These are phyloP conservation scores for Pseudonectria buxi DNA, from an alignment of 2,329 filamentous ascomycete species.

Conservation along the genomic window DNA sequence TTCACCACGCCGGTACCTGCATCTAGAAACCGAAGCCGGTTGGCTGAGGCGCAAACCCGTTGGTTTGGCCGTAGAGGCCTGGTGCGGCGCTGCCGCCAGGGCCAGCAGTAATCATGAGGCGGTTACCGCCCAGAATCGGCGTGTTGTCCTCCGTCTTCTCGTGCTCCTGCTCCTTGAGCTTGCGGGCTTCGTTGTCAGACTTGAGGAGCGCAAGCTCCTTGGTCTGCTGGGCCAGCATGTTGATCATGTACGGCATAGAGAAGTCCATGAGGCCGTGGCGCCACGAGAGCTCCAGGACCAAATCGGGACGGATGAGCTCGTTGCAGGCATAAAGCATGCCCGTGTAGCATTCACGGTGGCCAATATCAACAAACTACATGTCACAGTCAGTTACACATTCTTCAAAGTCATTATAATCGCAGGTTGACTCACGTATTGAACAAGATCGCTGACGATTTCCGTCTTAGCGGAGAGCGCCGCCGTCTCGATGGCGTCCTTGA, in stretches of 20 bases:
- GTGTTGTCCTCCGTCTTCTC: conserved; percentile 90
- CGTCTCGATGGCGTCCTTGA: conserved; percentile 99
- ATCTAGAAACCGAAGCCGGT: conserved; percentile 66
- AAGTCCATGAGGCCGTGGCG: conserved; percentile 91
- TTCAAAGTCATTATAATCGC: no score
- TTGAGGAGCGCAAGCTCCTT: conserved; percentile 77
- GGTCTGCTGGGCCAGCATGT: conserved; percentile 87
- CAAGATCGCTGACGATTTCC: conserved; percentile 89
- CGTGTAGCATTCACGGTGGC: conserved; percentile 98
- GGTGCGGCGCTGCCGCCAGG: conserved; percentile 57
- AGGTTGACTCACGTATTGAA: conserved; percentile 82
- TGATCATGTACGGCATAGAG: conserved; percentile 99
- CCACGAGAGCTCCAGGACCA: conserved; percentile 95
- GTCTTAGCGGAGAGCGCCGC: conserved; percentile 84
- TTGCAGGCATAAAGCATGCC: conserved; percentile 99
- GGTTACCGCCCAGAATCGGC: conserved; percentile 80
- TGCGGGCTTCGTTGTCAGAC: conserved; percentile 94
- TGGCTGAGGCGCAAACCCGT: conserved; percentile 82
- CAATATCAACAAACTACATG: conserved; percentile 90
- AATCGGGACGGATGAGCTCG: conserved; percentile 86
- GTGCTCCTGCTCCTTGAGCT: conserved; percentile 61
- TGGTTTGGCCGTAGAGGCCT: conserved; percentile 66
- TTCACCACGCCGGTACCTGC: conserved; percentile 24
- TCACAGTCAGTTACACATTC: conserved; percentile 34
- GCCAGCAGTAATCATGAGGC: conserved; percentile 94